Base-by-base conservation (phyloP, 495 filamentous ascomycete species). In the Amphirosellinia nigrospora region DNA sequence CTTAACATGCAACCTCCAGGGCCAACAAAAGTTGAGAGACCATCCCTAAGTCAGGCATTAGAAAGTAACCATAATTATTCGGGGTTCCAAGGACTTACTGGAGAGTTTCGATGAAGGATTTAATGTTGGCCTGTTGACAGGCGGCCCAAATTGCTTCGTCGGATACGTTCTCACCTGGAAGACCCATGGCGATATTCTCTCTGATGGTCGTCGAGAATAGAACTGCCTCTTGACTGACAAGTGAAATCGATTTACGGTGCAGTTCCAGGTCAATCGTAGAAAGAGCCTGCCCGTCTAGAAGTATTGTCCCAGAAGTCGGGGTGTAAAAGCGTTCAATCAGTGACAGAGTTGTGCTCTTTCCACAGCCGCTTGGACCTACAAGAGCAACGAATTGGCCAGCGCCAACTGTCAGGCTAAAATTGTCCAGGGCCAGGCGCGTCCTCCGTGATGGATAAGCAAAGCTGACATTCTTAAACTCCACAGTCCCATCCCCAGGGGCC, bases 291-390 rank as follows among this genome's bases (percentile, higher is more conserved):
- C 83, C 85, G 72, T 89, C 84, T 59, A 87, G 74, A 0, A 83
- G 68, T 50, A 92, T 88, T 34, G 72, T 72, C 32, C 90, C 90
- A 21, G 78, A 77, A 7, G 76, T 76, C 0, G 85, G 78, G 28
- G 87, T 82, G 73, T 93, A 93, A 76, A 93, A 92, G 7, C 82
- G 73, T 77, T 91, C 89, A 0, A 93, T 77, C 2, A 64, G 45
- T 3, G 86, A 86, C 21, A 93, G 83, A 26, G 91, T 82, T n/a
- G 88, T 92, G 1, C 86, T 89, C 73, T 95, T 95, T 19, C 92
- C 92, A 34, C 88, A 91, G n/a, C 92, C 92, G 0, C 86, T 89
- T 0, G 90, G 80, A 3, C 92, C 92, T 6, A 94, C 91, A n/a
- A 94, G 82, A 0, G 90, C 92, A 4, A 86, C 87, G 68, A 87